Evolutionary conservation across 2,329 filamentous ascomycete species (phyloP).

Genomic region (Colletotrichum neosansevieriae): DNA sequence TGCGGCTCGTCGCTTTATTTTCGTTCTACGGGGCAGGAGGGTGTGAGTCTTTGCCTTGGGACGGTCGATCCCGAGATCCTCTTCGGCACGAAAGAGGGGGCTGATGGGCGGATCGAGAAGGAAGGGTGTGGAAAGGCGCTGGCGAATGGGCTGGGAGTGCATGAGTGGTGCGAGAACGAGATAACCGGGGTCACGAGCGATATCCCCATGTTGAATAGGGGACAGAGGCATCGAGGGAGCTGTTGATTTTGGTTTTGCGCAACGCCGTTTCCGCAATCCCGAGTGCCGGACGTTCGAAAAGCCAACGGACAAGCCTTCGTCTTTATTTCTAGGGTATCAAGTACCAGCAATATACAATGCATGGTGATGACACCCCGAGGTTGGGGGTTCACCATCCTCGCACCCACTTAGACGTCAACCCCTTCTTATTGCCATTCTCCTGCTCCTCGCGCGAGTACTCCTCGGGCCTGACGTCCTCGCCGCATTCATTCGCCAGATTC

Average conservation of each 20-base stretch:
- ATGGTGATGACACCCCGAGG: too few species aligned
- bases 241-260: background rate
- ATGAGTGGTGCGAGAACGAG: slow-evolving; percentile 59
- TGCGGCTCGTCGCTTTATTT: slow-evolving; percentile 66
- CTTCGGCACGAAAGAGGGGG: too few species aligned
- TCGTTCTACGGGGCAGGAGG: slow-evolving; percentile 48
- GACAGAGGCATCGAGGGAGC: too few species aligned
- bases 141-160: slow-evolving; percentile 49
- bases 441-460: background rate
- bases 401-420: slow-evolving; percentile 3
- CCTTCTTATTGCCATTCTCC: background rate
- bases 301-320: too few species aligned
- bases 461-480: slow-evolving; percentile 56
- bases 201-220: slow-evolving; percentile 41
- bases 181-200: slow-evolving; percentile 63
- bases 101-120: slow-evolving; percentile 13
- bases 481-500: slow-evolving; percentile 55
- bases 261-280: too few species aligned
- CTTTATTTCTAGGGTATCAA: too few species aligned
- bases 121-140: slow-evolving; percentile 53
- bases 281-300: too few species aligned
- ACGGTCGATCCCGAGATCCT: slow-evolving; percentile 60
- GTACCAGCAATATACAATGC: too few species aligned
- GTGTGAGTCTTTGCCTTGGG: slow-evolving; percentile 55
- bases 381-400: background rate